Base-by-base conservation (phyloP, 441 rosid genomes). In the Arabidopsis lyrata region DNA sequence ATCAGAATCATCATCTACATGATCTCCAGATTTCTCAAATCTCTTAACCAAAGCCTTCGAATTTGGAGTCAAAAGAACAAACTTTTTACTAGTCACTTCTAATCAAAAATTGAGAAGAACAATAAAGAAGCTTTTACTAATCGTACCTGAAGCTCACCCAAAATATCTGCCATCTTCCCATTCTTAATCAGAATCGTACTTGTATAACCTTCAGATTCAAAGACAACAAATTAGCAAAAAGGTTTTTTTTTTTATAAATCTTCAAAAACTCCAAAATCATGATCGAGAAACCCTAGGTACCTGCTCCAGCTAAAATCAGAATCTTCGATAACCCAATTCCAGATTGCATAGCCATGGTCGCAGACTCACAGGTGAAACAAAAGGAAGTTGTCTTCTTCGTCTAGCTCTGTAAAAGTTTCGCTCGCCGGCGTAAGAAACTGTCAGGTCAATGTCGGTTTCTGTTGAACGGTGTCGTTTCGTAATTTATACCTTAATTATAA, bases 231-330 rank as follows among this genome's bases (percentile, higher is more conserved):
- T 7, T 1, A 18, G 18, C 24, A 8, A 36, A 69, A 56, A 48
- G 24, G 13, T 20, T 47, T 1, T 44, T 3, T 36, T n/a, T n/a
- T 54, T 0, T 10, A 39, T 2, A 15, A 20, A 42, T 49, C 58
- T 68, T 36, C 41, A 38, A 7, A 60, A 49, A 36, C 59, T 22
- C 8, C 9, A 35, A 16, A 58, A 12, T 20, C 29, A 59, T 16
- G 45, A 35, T 48, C 6, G 68, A 69, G 58, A 63, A 73, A 57
- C 56, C 72, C 73, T 20, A 55, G 6, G 22, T 78, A 83, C 98
- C 97, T 68, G 96, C 95, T 75, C 96, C 97, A 70, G 80, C 96
- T 53, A 91, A 57, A 82, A 94, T 3, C 55, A 94, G 35, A 73
- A 94, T 86, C 85, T 57, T 87, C 12, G 93, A 83, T 22, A 90